Base-by-base conservation (phyloP, 805 yeast species). In the Hanseniaspora clermontiae region DNA sequence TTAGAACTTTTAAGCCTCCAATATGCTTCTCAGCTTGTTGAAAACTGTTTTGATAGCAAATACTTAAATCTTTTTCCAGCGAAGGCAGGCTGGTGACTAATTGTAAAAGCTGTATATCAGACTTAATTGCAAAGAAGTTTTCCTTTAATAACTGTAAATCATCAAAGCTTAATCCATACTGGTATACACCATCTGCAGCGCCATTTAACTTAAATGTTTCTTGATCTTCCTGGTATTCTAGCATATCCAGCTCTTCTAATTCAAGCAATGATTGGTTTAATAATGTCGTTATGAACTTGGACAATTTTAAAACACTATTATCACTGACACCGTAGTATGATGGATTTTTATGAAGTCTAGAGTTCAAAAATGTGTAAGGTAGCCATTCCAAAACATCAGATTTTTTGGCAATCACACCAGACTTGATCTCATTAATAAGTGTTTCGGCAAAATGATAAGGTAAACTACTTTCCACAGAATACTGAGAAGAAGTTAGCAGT, bases 301-400 rank as follows among this genome's bases (percentile, higher is more conserved):
- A 87, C 7, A 91, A 67, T 0, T 95, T 95, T 34, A 76, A 68
- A 46, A 80, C 80, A 1, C 85, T 71, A 2, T 76, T 72, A 59
- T 83, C 86, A 43, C 72, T 73, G 8, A 87, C 77, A n/a, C 89
- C 96, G 65, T 93, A 93, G 65, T 78, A 93, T 58, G 93, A 81
- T 3, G 98, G 97, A 66, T 93, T 93, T 38, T 78, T 75, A 57
- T 81, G 84, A 20, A 93, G 66, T 51, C 97, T 74, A 60, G 95
- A 74, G 68, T 87, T 93, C 64, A 90, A 85, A 62, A 82, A 85
- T 0, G 95, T 77, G 65, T 78, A 87, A 0, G 96, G 85, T 37
- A 93, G 64, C 95, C 95, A 88, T 63, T 91, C 96, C 58, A 93
- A 79, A 62, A 95, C 87, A 61, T 85, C 93, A 63, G 90, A 96